Base-by-base conservation (phyloP, 192 early-diverging fungal species). In the Spinellus fusiger region DNA sequence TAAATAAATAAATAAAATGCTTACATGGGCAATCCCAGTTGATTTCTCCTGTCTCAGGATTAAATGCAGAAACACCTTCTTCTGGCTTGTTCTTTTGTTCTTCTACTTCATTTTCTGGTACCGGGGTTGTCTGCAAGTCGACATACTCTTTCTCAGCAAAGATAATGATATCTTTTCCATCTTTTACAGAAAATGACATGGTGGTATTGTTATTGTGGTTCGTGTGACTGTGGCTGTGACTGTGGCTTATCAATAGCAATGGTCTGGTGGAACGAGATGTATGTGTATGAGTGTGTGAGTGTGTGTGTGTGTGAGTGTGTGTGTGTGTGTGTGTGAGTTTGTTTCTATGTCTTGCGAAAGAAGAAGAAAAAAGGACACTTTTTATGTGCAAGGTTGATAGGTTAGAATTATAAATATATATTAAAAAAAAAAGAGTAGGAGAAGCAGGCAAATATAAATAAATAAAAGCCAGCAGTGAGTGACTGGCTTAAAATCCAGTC, bases 1-100 rank as follows among this genome's bases (percentile, higher is more conserved):
- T 37, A 37, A 37, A 44, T 20, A 4, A n/a, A 18, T 18, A n/a
- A 23, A 27, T 15, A 10, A 1, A 5, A 22, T 49, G 65, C 69
- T 61, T 61, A 71, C 96, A 98, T 26, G 94, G 94, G 59, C 93
- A 94, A 73, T 93, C 94, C 92, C 93, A 96, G 81, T 95, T 94
- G 75, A 97, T 95, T 80, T 92, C 86, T 48, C 89, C 89, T 28
- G 88, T 90, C 61, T 90, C 88, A 0, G 85, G 85, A 61, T 90
- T 73, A 44, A 82, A 87, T 28, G 87, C 87, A 59, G 81, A 82
- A n/a, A n/a, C n/a, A 31, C 85, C 62, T 54, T 80, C 27, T 23
- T 22, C 54, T 23, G 63, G 46, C 1, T 69, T 56, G 28, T 46
- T 61, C 18, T 48, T 22, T 18, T 40, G 34, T 38, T 53, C 7